Evolutionary conservation across 2,329 filamentous ascomycete genomes (phyloP).

Genomic region (Diaporthe helianthi): DNA sequence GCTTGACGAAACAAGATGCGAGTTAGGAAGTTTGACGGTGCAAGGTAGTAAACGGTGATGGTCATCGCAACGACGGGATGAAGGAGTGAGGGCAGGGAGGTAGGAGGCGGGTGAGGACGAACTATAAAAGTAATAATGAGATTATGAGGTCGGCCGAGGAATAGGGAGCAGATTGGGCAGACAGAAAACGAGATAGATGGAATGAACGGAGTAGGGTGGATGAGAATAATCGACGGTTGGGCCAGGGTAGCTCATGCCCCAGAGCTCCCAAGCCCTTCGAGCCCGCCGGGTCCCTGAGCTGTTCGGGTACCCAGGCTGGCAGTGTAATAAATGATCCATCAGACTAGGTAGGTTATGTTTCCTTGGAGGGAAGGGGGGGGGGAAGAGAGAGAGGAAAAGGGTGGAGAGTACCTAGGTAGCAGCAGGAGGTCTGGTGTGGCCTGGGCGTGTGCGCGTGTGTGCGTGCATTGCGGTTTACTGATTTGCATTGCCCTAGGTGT

Average conservation of each 20-base stretch:
- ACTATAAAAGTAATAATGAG: background rate
- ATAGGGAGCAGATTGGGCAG: background rate
- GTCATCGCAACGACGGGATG: background rate
- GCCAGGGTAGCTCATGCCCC: constrained; percentile 1
- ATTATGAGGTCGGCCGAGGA: background rate
- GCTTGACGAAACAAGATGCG: background rate
- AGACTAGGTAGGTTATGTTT: background rate
- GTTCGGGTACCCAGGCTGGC: background rate
- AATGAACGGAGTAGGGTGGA: background rate
- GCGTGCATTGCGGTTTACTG: constrained; percentile 48
- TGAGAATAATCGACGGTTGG: constrained; percentile 9
- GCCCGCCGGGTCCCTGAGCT: background rate
- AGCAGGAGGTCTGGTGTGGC: background rate
- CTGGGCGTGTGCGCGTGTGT: background rate
- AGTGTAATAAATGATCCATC: too few species aligned
- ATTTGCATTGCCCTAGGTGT: constrained; percentile 51
- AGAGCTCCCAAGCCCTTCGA: background rate
- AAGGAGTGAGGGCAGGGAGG: background rate
- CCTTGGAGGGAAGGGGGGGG: background rate
- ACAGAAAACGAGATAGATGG: background rate
- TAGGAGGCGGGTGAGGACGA: background rate
- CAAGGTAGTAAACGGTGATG: background rate
- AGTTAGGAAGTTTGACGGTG: background rate
- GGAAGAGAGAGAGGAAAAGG: background rate
- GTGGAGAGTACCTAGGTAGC: too few species aligned